Conservation (phyloP, 768 basidiomycete genomes). For the Phanerochaete sordida region DNA sequence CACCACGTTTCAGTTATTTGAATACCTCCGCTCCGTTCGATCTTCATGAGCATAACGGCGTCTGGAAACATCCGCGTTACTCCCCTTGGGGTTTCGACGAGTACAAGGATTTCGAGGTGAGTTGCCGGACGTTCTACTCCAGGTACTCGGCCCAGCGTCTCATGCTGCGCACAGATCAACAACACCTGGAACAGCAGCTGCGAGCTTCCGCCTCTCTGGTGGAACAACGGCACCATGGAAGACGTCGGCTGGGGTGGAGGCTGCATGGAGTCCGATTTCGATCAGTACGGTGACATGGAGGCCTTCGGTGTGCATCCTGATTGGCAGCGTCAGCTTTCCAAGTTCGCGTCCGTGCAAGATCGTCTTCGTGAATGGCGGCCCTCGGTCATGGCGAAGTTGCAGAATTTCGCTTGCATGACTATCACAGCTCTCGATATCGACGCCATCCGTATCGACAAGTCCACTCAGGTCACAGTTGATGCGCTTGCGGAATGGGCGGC, state of each 20-base stretch:
- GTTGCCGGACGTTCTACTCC: conserved; percentile 17
- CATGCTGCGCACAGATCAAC: conserved; percentile 39
- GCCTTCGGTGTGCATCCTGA: conserved; percentile 96
- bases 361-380: conserved; percentile 93
- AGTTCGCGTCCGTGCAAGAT: conserved; percentile 95
- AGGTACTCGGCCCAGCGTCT: conserved; percentile 1
- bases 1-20: conserved; percentile 47
- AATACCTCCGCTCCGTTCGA: conserved; percentile 81
- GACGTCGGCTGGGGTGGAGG: conserved; percentile 55
- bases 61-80: conserved; percentile 74
- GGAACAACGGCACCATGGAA: conserved; percentile 66
- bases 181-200: conserved; percentile 78
- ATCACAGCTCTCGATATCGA: conserved; percentile 89
- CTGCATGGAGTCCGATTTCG: conserved; percentile 82
- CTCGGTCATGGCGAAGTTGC: conserved; percentile 71
- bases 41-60: conserved; percentile 65
- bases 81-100: conserved; percentile 83
- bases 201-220: conserved; percentile 74
- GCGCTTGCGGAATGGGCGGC: conserved; percentile 76
- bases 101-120: conserved; percentile 78
- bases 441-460: conserved; percentile 93
- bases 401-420: conserved; percentile 78
- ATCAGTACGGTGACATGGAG: conserved; percentile 96
- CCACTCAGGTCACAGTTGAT: conserved; percentile 85
- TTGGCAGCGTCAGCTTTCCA: conserved; percentile 91